Conservation (phyloP, 495 filamentous ascomycete genomes). For the Pseudevernia furfuracea region DNA sequence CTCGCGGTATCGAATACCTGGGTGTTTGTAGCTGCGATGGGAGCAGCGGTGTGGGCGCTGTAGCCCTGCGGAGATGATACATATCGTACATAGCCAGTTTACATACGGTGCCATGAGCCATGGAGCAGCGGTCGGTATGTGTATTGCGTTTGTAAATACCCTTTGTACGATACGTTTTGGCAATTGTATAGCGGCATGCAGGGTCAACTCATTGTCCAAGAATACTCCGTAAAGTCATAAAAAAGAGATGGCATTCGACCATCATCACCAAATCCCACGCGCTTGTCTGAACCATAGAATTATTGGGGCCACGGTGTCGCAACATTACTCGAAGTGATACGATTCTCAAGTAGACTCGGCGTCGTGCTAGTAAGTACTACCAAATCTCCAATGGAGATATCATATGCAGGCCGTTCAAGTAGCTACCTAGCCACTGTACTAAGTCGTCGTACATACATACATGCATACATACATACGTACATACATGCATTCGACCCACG, state of each 20-base stretch:
- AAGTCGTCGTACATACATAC: not conserved
- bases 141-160: not conserved
- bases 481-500: not conserved
- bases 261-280: not conserved
- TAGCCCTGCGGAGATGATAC: not conserved
- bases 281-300: not conserved
- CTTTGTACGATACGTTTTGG: not conserved
- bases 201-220: not conserved
- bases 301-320: too few relatives aligned
- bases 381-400: not conserved
- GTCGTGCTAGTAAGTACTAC: too few relatives aligned
- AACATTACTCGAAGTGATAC: too few relatives aligned
- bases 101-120: not conserved
- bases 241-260: not conserved
- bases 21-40: constrained; percentile 12
- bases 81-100: not conserved
- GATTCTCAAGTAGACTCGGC: too few relatives aligned
- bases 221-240: not conserved
- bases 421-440: not conserved
- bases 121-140: not conserved
- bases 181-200: not conserved
- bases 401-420: not conserved
- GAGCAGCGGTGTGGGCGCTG: constrained; percentile 15
- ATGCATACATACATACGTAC: not conserved
- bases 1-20: constrained; percentile 7